phyloP scores from a whole-genome alignment of 2,329 filamentous ascomycete genomes.

The Trichoderma sp. region DNA sequence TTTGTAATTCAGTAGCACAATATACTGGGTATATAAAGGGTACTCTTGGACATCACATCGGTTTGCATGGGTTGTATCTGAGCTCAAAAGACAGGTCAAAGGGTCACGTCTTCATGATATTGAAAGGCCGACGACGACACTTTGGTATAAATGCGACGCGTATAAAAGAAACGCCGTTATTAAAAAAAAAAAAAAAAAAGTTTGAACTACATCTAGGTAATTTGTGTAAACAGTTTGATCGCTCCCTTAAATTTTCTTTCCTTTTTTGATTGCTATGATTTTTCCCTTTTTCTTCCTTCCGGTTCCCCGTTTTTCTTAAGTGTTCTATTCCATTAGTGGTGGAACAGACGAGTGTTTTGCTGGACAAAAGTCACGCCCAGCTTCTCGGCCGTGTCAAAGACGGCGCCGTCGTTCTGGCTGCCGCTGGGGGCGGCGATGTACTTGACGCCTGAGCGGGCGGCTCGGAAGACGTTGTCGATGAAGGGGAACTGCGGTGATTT shows the following conservation, averaged over 20 bases:
- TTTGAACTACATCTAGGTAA: conserved; percentile 10
- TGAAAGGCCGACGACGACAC: neutral
- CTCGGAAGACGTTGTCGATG: conserved; percentile 95
- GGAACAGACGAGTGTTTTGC: conserved; percentile 91
- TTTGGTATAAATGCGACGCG: neutral
- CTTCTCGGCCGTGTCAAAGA: conserved; percentile 88
- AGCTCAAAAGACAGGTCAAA: neutral
- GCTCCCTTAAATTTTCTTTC: conserved; percentile 1
- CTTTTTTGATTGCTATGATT: neutral
- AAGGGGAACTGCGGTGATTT: conserved; percentile 74
- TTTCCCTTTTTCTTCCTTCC: neutral
- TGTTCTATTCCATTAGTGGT: conserved; percentile 61
- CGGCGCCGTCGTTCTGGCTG: conserved; percentile 78
- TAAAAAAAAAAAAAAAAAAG: neutral
- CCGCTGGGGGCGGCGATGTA: conserved; percentile 93
- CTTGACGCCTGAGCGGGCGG: conserved; percentile 82
- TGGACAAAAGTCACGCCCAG: conserved; percentile 92
- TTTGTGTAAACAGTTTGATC: conserved; percentile 6
- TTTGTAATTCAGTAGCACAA: neutral
- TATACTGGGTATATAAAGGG: too few relatives aligned
- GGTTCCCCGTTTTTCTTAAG: too few relatives aligned
- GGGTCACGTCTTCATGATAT: neutral
- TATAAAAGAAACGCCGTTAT: neutral
- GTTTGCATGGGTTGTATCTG: neutral
- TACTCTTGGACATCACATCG: neutral